These are phyloP conservation scores for Saccharomyces kudriavzevii DNA, from an alignment of 805 yeast genomes.

Conservation along the genomic window DNA sequence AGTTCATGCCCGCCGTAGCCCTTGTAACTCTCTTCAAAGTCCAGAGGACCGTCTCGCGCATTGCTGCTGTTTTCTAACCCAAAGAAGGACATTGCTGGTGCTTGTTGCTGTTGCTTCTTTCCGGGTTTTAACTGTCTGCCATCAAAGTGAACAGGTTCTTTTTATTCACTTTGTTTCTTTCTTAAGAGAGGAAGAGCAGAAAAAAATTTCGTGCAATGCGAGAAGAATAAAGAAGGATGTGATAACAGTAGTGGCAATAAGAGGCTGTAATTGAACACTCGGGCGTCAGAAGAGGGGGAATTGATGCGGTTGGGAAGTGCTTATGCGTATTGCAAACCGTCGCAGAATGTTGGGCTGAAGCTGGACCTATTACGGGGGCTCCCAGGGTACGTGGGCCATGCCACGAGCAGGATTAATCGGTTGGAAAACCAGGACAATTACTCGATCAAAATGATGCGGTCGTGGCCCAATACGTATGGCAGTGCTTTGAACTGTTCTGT, in stretches of 20 bases:
- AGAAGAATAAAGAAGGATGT: not conserved
- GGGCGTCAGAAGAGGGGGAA: not conserved
- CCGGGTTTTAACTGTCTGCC: not conserved
- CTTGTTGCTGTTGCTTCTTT: not conserved
- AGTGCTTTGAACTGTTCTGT: constrained; percentile 61
- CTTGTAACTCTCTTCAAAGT: constrained; percentile 78
- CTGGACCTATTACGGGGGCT: constrained; percentile 10
- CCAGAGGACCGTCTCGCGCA: constrained; percentile 36
- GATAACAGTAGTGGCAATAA: not conserved
- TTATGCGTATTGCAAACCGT: not conserved
- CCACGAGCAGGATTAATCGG: constrained; percentile 66
- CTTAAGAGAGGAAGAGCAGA: not conserved
- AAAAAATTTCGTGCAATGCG: not conserved
- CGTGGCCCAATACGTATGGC: constrained; percentile 19
- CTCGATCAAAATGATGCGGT: constrained; percentile 52
- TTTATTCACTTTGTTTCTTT: not conserved
- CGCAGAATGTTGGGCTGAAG: not conserved
- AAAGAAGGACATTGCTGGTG: constrained; percentile 28
- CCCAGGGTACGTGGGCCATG: constrained; percentile 57
- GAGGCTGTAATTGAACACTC: not conserved
- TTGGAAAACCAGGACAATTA: constrained; percentile 74
- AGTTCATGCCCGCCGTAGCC: constrained; percentile 67
- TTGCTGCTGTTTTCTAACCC: constrained; percentile 23
- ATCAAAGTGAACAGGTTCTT: not conserved
- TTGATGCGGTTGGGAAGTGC: not conserved